A percentile compares a stretch with the other conserved stretches of the same genome.
Conservation (phyloP, 352 stramenopile species). For the Pythium angustatum region DNA sequence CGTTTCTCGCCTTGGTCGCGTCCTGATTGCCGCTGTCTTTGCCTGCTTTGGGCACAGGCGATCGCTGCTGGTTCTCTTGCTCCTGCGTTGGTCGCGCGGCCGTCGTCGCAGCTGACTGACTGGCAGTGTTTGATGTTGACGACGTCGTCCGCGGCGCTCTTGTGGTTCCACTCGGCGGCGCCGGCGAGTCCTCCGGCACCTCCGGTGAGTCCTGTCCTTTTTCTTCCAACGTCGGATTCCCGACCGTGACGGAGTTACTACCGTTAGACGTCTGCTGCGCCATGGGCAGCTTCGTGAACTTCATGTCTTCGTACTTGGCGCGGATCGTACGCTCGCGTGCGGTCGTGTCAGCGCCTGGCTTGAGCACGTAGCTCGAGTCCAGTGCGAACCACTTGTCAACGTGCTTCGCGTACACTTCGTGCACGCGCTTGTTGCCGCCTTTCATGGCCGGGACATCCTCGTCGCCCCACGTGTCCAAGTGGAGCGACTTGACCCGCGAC, state of each 20-base stretch:
- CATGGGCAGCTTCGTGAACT: conserved; percentile 57
- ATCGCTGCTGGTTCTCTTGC: conserved; percentile 46
- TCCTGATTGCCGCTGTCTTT: conserved; percentile 35
- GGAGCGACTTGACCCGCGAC: conserved; percentile 83
- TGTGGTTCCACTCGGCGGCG: conserved; percentile 12
- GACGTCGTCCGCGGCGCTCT: conserved; percentile 13
- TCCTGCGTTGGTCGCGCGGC: background rate
- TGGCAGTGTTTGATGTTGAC: background rate
- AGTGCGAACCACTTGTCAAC: conserved; percentile 53
- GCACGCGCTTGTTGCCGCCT: conserved; percentile 68
- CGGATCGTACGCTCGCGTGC: conserved; percentile 56
- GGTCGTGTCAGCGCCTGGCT: conserved; percentile 41
- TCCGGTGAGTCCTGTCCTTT: conserved; percentile 62
- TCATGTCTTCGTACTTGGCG: conserved; percentile 68
- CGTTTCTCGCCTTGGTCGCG: conserved; percentile 42
- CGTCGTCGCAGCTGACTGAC: background rate
- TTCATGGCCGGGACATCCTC: conserved; percentile 74
- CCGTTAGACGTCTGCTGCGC: conserved; percentile 14
- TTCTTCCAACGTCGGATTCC: conserved; percentile 27
- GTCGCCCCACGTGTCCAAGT: conserved; percentile 76
- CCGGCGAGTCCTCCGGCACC: conserved; percentile 38
- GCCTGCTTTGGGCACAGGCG: conserved; percentile 26
- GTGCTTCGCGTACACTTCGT: conserved; percentile 60
- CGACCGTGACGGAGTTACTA: background rate
- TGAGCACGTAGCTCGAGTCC: conserved; percentile 41